phyloP scores from a whole-genome alignment of 2,329 filamentous ascomycete genomes.

The Talaromyces sp. region DNA sequence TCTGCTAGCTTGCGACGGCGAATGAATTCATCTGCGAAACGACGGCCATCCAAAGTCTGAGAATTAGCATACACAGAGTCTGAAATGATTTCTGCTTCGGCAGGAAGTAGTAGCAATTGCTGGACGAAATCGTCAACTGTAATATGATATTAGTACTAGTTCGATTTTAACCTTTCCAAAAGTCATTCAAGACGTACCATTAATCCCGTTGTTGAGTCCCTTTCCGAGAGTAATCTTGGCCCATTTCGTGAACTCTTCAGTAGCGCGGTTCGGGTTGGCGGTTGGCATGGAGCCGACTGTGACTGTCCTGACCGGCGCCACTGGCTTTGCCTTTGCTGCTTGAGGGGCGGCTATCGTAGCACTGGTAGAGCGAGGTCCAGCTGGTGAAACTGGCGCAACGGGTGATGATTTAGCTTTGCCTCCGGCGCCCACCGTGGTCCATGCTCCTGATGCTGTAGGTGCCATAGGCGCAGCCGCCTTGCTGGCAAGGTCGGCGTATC shows the following conservation, averaged over 20 bases:
- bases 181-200: constrained; percentile 46
- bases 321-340: constrained; percentile 44
- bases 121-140: constrained; percentile 75
- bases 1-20: constrained; percentile 89
- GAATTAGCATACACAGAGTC: constrained; percentile 85
- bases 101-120: constrained; percentile 67
- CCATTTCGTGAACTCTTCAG: constrained; percentile 95
- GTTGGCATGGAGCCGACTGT: constrained; percentile 39
- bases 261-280: constrained; percentile 54
- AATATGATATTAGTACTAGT: constrained; percentile 16
- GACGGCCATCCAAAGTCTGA: constrained; percentile 82
- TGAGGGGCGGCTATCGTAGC: constrained; percentile 35
- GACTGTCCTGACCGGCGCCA: constrained; percentile 44
- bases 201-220: constrained; percentile 62
- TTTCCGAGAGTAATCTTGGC: constrained; percentile 70
- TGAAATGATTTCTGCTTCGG: constrained; percentile 74
- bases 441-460: constrained; percentile 51
- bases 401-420: constrained; percentile 78
- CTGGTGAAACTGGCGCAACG: constrained; percentile 28
- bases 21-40: constrained; percentile 92
- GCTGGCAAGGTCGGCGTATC: constrained; percentile 89
- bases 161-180: background rate
- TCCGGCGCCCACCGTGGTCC: constrained; percentile 91
- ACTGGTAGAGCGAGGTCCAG: constrained; percentile 44
- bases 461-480: constrained; percentile 54